Percentiles rank a stretch among this genome's conserved stretches.
Evolutionary conservation across 1,284 basidiomycete species (phyloP).

Genomic region (Rhodofomes roseus): DNA sequence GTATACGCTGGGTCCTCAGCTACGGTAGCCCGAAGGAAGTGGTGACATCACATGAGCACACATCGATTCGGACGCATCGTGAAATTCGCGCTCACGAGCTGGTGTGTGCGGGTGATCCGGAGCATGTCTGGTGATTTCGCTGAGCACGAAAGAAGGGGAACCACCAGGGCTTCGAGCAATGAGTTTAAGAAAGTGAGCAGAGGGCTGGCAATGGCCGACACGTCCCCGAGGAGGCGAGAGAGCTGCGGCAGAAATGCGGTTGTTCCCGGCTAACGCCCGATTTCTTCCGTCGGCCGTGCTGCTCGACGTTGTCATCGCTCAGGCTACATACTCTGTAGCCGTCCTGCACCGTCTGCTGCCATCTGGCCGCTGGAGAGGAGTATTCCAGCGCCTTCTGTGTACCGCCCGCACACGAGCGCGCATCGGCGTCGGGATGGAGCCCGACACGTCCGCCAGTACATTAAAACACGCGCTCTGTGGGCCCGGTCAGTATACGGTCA

Average conservation of each 20-base stretch:
- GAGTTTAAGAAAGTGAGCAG: conserved; percentile 7
- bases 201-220: neutral
- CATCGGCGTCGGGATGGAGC: neutral
- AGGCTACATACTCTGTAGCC: neutral
- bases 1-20: conserved; percentile 23
- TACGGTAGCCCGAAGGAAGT: conserved; percentile 16
- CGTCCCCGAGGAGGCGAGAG: neutral
- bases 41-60: conserved; percentile 33
- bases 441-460: neutral
- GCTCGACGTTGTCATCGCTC: neutral
- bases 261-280: conserved; percentile 12
- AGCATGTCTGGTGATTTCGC: conserved; percentile 8
- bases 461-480: neutral
- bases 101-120: conserved; percentile 23
- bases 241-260: conserved; percentile 4
- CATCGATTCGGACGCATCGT: neutral
- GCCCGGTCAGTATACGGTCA: neutral
- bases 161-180: conserved; percentile 7
- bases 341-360: neutral
- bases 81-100: conserved; percentile 20
- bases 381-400: neutral
- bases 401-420: neutral
- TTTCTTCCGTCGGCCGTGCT: conserved; percentile 10
- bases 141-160: conserved; percentile 23
- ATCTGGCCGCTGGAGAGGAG: neutral